These are phyloP conservation scores for Elsinoe necatrix DNA, from an alignment of 2,329 filamentous ascomycete species.

Conservation along the genomic window DNA sequence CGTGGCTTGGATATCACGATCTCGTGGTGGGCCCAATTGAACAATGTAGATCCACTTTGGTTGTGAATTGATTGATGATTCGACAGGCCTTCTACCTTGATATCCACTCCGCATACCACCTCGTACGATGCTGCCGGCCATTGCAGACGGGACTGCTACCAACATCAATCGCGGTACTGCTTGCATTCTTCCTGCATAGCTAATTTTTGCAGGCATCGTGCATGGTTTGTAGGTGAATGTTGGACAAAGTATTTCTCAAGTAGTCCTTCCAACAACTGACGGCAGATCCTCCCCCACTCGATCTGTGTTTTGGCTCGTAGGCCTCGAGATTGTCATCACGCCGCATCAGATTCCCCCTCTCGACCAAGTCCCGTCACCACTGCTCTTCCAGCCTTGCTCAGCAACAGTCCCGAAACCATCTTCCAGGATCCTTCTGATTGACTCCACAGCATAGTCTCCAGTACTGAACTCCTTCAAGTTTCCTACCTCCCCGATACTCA, in stretches of 20 bases:
- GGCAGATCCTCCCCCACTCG: too few species aligned
- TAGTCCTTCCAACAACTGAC: too few species aligned
- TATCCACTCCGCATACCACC: neutral
- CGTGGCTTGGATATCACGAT: neutral
- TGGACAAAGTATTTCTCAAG: too few species aligned
- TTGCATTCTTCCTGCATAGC: too few species aligned
- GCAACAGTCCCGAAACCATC: neutral
- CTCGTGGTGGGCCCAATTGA: neutral
- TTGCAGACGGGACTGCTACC: too few species aligned
- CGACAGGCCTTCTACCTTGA: neutral
- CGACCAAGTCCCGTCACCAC: neutral
- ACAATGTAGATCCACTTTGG: neutral
- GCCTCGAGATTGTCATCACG: neutral
- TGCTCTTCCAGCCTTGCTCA: neutral
- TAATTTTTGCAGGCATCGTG: too few species aligned
- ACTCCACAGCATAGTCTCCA: constrained; percentile 9
- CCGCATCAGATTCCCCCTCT: neutral
- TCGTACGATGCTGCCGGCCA: neutral
- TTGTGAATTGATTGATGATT: neutral
- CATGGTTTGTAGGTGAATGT: too few species aligned
- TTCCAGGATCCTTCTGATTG: constrained; percentile 5
- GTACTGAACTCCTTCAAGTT: neutral
- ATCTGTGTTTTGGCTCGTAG: too few species aligned
- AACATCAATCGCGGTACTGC: too few species aligned
- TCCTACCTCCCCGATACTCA: neutral